Evolutionary conservation across 1,139 yeast species (phyloP).

Genomic region (Sugiyamaella xylanicola): DNA sequence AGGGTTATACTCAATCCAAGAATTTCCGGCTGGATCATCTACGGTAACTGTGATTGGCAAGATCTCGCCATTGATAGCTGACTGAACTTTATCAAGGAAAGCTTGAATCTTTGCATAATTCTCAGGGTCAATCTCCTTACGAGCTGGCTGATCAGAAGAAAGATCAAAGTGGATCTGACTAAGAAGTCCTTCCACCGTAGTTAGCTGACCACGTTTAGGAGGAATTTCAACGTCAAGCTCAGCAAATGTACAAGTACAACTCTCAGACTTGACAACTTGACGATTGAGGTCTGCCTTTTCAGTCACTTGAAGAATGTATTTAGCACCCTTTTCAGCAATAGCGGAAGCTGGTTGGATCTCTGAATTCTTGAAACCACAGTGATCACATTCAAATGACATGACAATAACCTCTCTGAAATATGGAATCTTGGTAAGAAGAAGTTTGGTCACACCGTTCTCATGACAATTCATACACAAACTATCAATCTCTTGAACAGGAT

Average conservation of each 20-base stretch:
- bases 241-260: slow-evolving; percentile 76
- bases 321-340: slow-evolving; percentile 78
- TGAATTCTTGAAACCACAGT: slow-evolving; percentile 86
- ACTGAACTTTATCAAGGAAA: slow-evolving; percentile 62
- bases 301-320: slow-evolving; percentile 72
- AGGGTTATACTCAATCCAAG: slow-evolving; percentile 91
- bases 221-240: slow-evolving; percentile 95
- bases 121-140: slow-evolving; percentile 74
- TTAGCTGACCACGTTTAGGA: slow-evolving; percentile 88
- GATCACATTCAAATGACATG: slow-evolving; percentile 96
- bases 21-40: slow-evolving; percentile 97
- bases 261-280: slow-evolving; percentile 89
- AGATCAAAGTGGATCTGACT: slow-evolving; percentile 84
- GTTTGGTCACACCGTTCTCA: slow-evolving; percentile 76
- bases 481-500: slow-evolving; percentile 92
- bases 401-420: slow-evolving; percentile 86
- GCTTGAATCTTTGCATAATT: slow-evolving; percentile 71
- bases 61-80: slow-evolving; percentile 62
- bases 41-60: slow-evolving; percentile 78
- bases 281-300: slow-evolving; percentile 75
- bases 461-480: slow-evolving; percentile 96
- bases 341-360: slow-evolving; percentile 93
- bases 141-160: slow-evolving; percentile 73
- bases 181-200: slow-evolving; percentile 88
- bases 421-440: slow-evolving; percentile 87